Base-by-base conservation (phyloP, 441 rosid genomes). In the Adansonia gregorii region DNA sequence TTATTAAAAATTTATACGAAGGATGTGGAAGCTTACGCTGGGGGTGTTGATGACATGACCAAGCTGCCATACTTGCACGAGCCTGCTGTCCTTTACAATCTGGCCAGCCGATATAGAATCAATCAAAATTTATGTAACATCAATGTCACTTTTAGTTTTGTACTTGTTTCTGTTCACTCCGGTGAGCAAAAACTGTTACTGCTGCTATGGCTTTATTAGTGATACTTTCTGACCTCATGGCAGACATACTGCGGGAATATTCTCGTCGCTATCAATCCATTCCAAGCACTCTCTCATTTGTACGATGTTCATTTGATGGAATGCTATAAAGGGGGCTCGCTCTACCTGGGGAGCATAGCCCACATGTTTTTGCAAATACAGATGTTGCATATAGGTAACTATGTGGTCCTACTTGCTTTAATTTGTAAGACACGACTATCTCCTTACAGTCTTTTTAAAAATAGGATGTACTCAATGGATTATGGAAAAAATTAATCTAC, bases 21-120 rank as follows among this genome's bases (percentile, higher is more conserved):
- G 77, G 98, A 95, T 66, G 72, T 24, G 76, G 99, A 95, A 67
- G 87, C 88, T 83, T 89, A 88, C 27, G 82, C 78, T 27, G 94
- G 84, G 56, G 98, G 99, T 78, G 87, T 93, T 67, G 98, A 95
- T 84, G 98, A 95, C 89, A 95, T 95, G 99, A 93, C 97, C 31
- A 85, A 84, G 79, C 81, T 95, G 59, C 85, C 91, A 5, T 95
- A 93, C 80, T 84, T 95, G 72, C 91, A 93, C 71, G 98, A 95
- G 86, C 97, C 99, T 20, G 94, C 89, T 17, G 94, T 95, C 81
- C 83, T 95, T 68, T 87, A 87, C 69, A 95, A 93, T 82, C 85
- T 95, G 86, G 87, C 88, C 0, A 82, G 80, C 39, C 86, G 99
- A 87, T 93, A 85, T 74, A 84, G 81, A 73, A 77, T 83, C 17